Evolutionary conservation across 805 yeast genomes (phyloP).

Genomic region (Wickerhamiella shivajii): DNA sequence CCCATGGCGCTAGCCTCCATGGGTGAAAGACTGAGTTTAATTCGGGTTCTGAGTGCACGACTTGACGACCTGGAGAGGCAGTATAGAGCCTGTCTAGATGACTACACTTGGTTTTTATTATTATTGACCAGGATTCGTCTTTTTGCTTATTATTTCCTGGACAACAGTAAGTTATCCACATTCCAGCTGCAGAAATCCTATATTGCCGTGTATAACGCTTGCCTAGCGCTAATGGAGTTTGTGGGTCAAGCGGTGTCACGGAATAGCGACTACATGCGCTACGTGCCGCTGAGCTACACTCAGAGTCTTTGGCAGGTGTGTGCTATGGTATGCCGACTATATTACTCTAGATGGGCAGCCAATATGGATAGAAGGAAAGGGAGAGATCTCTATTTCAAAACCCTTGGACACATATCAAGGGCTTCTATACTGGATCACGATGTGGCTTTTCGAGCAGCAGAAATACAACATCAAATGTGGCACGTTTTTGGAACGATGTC

Average conservation of each 20-base stretch:
- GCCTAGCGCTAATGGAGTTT: constrained; percentile 55
- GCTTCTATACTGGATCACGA: constrained; percentile 86
- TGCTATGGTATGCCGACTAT: constrained; percentile 62
- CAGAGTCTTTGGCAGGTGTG: constrained; percentile 86
- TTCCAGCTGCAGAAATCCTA: constrained; percentile 61
- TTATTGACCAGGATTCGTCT: constrained; percentile 69
- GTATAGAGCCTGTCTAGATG: constrained; percentile 37
- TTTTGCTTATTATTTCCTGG: constrained; percentile 62
- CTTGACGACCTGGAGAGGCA: constrained; percentile 62
- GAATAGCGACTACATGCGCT: constrained; percentile 50
- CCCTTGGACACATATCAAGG: constrained; percentile 38
- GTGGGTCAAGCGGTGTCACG: constrained; percentile 44
- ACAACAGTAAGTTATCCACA: constrained; percentile 18
- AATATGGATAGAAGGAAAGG: constrained; percentile 61
- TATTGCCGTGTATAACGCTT: constrained; percentile 65
- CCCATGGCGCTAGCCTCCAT: constrained; percentile 50
- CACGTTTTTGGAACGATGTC: constrained; percentile 58
- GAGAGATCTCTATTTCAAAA: constrained; percentile 33
- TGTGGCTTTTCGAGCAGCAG: constrained; percentile 82
- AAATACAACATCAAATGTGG: constrained; percentile 92
- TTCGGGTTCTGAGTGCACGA: constrained; percentile 55
- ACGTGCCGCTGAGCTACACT: constrained; percentile 64
- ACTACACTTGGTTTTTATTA: constrained; percentile 52
- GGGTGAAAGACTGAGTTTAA: constrained; percentile 58
- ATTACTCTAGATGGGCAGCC: constrained; percentile 57